Percentiles rank a stretch among this genome's conserved stretches.
Conservation (phyloP, 2,329 filamentous ascomycete genomes). For the Penicillium oxalicum region DNA sequence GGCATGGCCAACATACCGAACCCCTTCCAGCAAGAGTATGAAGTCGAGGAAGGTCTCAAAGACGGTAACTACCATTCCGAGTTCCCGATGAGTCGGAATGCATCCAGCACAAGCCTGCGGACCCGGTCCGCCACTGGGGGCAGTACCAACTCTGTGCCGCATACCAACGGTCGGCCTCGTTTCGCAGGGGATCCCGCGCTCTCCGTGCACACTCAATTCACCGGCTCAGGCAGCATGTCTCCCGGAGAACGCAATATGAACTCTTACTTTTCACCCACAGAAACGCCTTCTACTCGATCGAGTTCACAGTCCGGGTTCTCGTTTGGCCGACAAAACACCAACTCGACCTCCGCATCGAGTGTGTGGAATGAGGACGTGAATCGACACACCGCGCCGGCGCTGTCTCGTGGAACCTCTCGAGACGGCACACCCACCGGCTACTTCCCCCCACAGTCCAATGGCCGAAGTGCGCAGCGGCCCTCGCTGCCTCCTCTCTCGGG, state of each 20-base stretch:
- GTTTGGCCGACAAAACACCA: slow-evolving; percentile 68
- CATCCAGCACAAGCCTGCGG: slow-evolving; percentile 68
- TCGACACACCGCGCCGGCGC: slow-evolving; percentile 81
- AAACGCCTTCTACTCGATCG: slow-evolving; percentile 55
- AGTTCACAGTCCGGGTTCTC: slow-evolving; percentile 60
- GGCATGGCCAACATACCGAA: slow-evolving; percentile 67
- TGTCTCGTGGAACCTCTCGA: slow-evolving; percentile 72
- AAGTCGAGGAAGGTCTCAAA: slow-evolving; percentile 44
- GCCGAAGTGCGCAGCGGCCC: slow-evolving; percentile 57
- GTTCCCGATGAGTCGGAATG: slow-evolving; percentile 58
- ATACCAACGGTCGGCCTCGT: slow-evolving; percentile 52
- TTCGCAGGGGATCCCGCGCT: slow-evolving; percentile 63
- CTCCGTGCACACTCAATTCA: slow-evolving; percentile 60
- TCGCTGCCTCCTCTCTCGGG: slow-evolving; percentile 68
- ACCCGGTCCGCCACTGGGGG: slow-evolving; percentile 69
- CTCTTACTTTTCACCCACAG: slow-evolving; percentile 89
- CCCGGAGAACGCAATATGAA: slow-evolving; percentile 61
- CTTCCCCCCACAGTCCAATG: slow-evolving; percentile 56
- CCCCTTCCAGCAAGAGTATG: slow-evolving; percentile 64
- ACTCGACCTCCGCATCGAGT: slow-evolving; percentile 46
- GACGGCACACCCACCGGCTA: slow-evolving; percentile 64
- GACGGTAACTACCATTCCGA: slow-evolving; percentile 40
- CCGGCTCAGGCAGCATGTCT: slow-evolving; percentile 46
- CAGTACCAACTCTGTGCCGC: slow-evolving; percentile 36
- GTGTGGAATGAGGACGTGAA: slow-evolving; percentile 66